Percentiles rank a stretch among this genome's conserved stretches.
These are phyloP conservation scores for Agaricus sinodeliciosus DNA, from an alignment of 768 basidiomycete species.

Conservation along the genomic window DNA sequence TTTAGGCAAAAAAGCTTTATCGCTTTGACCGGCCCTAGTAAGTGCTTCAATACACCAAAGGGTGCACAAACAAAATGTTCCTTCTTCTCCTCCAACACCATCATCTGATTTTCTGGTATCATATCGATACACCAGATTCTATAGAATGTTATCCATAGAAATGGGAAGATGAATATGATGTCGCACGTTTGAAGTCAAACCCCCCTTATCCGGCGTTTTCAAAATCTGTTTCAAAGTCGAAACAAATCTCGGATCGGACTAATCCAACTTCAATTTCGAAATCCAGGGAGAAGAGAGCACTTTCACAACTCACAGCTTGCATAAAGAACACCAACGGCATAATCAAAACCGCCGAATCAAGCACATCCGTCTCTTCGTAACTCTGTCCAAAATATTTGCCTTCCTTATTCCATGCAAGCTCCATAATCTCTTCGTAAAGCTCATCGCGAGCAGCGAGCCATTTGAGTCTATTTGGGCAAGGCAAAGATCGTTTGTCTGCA, in stretches of 20 bases:
- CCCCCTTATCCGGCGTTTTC: conserved; percentile 84
- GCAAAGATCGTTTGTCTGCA: conserved; percentile 91
- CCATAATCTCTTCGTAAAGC: conserved; percentile 92
- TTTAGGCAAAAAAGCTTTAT: conserved; percentile 54
- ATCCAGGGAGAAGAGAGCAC: not conserved
- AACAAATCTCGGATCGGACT: conserved; percentile 87
- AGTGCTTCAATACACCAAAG: conserved; percentile 87
- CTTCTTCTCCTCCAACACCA: conserved; percentile 94
- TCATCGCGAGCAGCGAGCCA: conserved; percentile 14
- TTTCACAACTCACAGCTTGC: conserved; percentile 47
- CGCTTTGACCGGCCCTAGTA: conserved; percentile 79
- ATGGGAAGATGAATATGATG: not conserved
- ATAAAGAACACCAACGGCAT: conserved; percentile 95
- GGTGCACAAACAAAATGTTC: conserved; percentile 88
- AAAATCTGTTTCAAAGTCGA: conserved; percentile 79
- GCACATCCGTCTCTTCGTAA: conserved; percentile 76
- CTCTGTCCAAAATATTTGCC: conserved; percentile 75
- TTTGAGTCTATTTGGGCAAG: conserved; percentile 41
- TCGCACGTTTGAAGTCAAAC: conserved; percentile 79
- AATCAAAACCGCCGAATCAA: conserved; percentile 87
- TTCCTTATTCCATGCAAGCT: conserved; percentile 76
- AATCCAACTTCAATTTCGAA: not conserved
- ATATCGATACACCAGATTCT: conserved; percentile 88
- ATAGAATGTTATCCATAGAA: not conserved
- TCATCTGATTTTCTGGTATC: conserved; percentile 82